Percentiles rank a stretch among this genome's conserved stretches.
Conservation (phyloP, 306 rosid species). For the Rubus idaeus region DNA sequence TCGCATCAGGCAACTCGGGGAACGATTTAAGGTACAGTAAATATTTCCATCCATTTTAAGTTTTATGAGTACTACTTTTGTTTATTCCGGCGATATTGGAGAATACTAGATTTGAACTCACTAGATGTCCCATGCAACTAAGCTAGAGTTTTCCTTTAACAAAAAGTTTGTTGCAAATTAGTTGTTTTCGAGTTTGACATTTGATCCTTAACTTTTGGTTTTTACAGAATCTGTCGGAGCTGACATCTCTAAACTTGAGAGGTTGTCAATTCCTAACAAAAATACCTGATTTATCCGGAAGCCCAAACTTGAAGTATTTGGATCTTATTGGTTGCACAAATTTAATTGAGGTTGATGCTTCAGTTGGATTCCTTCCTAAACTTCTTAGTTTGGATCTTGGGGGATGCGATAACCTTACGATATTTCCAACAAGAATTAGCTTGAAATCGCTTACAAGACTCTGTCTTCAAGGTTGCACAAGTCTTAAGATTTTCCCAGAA, state of each 20-base stretch:
- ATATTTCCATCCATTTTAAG: neutral
- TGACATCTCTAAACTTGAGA: neutral
- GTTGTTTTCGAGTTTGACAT: neutral
- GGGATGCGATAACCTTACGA: too few relatives aligned
- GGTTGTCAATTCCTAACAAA: neutral
- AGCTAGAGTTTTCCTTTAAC: too few relatives aligned
- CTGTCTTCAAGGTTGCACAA: neutral
- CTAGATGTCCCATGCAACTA: too few relatives aligned
- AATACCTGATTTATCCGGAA: neutral
- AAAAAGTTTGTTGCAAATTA: too few relatives aligned
- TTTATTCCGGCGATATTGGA: too few relatives aligned
- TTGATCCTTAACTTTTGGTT: neutral
- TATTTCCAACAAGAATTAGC: neutral
- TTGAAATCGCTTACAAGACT: neutral
- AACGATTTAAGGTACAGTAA: constrained; percentile 14
- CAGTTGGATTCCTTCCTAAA: neutral
- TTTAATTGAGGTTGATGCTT: neutral
- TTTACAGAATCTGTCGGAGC: neutral
- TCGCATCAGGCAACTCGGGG: constrained; percentile 17
- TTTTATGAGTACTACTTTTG: too few relatives aligned
- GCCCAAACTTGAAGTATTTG: neutral
- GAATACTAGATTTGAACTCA: too few relatives aligned
- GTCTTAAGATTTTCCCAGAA: neutral
- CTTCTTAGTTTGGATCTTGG: neutral
- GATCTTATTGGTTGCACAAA: constrained; percentile 8